Evolutionary conservation across 1,284 basidiomycete genomes (phyloP), one percentile per base, ranked within the genome.

Genomic region (Laetiporus sulphureus): DNA sequence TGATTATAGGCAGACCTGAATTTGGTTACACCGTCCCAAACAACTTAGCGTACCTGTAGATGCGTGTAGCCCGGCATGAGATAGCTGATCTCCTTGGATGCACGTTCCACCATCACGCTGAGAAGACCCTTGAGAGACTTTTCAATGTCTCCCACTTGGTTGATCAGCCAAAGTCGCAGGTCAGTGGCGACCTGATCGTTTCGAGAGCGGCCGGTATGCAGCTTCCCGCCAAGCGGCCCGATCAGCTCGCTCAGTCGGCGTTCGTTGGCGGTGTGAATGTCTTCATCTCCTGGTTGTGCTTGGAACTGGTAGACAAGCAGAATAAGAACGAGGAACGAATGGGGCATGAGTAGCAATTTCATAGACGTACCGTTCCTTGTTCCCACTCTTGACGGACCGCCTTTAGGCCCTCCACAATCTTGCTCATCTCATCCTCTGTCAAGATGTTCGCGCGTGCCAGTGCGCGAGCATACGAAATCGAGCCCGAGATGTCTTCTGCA

Each of bases 181-280:
- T 99, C 95, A 3, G 95, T 99, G 4, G 93, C 93, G 47, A 97
- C 94, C 65, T 99, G 95, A 62, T 99, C 95, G 63, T 99, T 99
- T 41, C 95, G 77, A 46, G 90, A 94, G 44, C 95, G 81, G 29
- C 95, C 96, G 0, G 96, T 99, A 63, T 99, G 95, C 32, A 97
- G 71, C 64, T 95, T 96, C 6, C 92, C 92, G 18, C 89, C 90
- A 8, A 94, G 76, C 16, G 85, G 72, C 0, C 95, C 95, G 45
- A 99, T 91, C 46, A 98, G 68, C 68, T 99, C 95, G 51, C 83
- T 91, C 53, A 99, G 66, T 23, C 95, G 77, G 41, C 96, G 84
- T 65, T 99, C 95, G 59, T 99, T 99, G 44, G 96, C 96, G n/a
- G 95, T 99, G 64, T 99, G 95, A 47, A 99, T 98, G 59, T 99